Evolutionary conservation across 2,329 filamentous ascomycete species (phyloP), one percentile per base, ranked within the genome.

Genomic region (Colletotrichum sp.): DNA sequence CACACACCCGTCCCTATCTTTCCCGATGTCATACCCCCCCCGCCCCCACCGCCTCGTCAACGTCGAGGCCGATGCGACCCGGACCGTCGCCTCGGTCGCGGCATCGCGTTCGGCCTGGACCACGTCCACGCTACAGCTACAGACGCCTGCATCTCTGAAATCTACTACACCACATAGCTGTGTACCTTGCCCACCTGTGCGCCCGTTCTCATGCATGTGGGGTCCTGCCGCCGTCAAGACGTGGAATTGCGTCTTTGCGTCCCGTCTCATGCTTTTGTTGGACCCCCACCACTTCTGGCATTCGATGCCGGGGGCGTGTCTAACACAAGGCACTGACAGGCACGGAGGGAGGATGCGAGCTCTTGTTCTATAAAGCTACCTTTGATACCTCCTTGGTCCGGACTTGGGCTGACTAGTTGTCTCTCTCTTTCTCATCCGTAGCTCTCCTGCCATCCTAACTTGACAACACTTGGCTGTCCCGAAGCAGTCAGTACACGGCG

Each of bases 1-100:
- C n/a, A 64, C 60, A 44, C 18, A n/a, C 52, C 36, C 65, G 30
- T 77, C 75, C 75, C 75, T 77, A 77, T 77, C 72, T 62, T 76
- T 77, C 55, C 75, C 75, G 75, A 77, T 65, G 68, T 32, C 68
- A 55, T 68, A 32, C 72, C 72, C 71, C 68, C 67, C 75, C 60
- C 39, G 44, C 75, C 75, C 75, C 66, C 62, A 69, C 66, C 66
- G 52, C 62, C 68, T 69, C 67, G 39, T 21, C 70, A 57, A 34
- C 55, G 16, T 57, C 52, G 63, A 76, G 39, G 57, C 70, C 73
- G 73, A 73, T 39, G 57, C 71, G 63, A 76, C 70, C 72, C 72
- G 72, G 72, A 44, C 73, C 73, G 69, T 76, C 44, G 36, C 57
- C 59, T 73, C 44, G 73, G 73, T 57, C 70, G 44, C 73, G 70